Evolutionary conservation across 768 basidiomycete species (phyloP).

Genomic region (Kwoniella sp.): DNA sequence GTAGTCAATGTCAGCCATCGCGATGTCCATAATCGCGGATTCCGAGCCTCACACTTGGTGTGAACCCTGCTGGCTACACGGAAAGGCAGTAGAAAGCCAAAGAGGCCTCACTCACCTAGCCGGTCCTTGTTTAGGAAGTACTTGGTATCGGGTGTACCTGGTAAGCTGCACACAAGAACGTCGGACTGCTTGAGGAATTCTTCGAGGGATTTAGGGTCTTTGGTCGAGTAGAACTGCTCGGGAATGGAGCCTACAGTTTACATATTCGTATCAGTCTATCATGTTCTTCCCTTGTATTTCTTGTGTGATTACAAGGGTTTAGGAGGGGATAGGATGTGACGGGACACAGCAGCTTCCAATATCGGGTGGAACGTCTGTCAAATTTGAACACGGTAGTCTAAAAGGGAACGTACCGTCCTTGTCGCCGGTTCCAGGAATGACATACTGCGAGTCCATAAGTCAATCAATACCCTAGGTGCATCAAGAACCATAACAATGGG

Average conservation of each 20-base stretch:
- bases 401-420: slow-evolving; percentile 41
- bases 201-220: slow-evolving; percentile 34
- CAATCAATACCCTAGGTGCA: no score
- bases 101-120: slow-evolving; percentile 37
- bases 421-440: slow-evolving; percentile 54
- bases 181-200: slow-evolving; percentile 46
- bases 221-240: slow-evolving; percentile 44
- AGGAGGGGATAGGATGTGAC: no score
- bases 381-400: no score
- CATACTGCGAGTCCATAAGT: slow-evolving; percentile 34
- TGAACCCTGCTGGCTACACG: no score
- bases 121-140: slow-evolving; percentile 41
- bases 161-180: slow-evolving; percentile 49
- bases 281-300: no score
- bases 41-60: no score
- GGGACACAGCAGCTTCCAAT: no score
- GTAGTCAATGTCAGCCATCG: neutral
- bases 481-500: no score
- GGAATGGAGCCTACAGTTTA: slow-evolving; percentile 46
- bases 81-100: neutral
- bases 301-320: no score
- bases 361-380: no score
- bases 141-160: slow-evolving; percentile 41
- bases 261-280: no score
- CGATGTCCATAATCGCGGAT: no score